phyloP scores from a whole-genome alignment of 2,329 filamentous ascomycete species.

The Colletotrichum filicis region DNA sequence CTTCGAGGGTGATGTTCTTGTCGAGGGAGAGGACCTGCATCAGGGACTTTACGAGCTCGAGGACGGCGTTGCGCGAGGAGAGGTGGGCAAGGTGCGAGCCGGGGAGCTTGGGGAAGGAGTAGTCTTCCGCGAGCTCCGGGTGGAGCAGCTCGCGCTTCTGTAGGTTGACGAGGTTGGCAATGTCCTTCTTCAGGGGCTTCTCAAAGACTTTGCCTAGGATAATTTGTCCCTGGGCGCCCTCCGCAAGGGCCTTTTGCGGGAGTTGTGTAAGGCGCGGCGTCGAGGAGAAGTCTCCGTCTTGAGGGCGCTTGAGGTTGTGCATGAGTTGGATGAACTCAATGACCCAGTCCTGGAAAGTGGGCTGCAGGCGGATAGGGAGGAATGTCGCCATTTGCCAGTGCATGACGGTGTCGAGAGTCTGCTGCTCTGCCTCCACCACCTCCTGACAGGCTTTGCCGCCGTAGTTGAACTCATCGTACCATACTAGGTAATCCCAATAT shows the following conservation, averaged over 20 bases:
- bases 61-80: slow-evolving; percentile 54
- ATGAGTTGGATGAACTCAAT: slow-evolving; percentile 96
- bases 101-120: slow-evolving; percentile 84
- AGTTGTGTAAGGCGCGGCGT: slow-evolving; percentile 70
- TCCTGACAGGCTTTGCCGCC: slow-evolving; percentile 91
- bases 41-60: slow-evolving; percentile 91
- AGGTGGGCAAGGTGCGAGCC: slow-evolving; percentile 71
- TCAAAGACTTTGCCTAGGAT: slow-evolving; percentile 87
- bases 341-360: slow-evolving; percentile 90
- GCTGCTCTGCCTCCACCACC: slow-evolving; percentile 77
- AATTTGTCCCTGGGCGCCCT: slow-evolving; percentile 69
- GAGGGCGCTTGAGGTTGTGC: slow-evolving; percentile 83
- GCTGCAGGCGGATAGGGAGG: slow-evolving; percentile 81
- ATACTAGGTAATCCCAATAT: slow-evolving; percentile 99
- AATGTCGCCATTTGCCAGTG: slow-evolving; percentile 98
- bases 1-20: slow-evolving; percentile 90
- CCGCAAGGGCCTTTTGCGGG: slow-evolving; percentile 67
- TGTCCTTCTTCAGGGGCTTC: slow-evolving; percentile 90
- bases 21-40: slow-evolving; percentile 94
- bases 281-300: slow-evolving; percentile 58
- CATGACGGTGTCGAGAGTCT: slow-evolving; percentile 92
- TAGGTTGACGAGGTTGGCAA: slow-evolving; percentile 81
- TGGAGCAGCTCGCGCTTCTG: slow-evolving; percentile 92
- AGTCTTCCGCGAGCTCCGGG: slow-evolving; percentile 87
- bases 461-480: slow-evolving; percentile 99